Percentiles rank a stretch among this genome's conserved stretches.
These are phyloP conservation scores for Dalbergia cultrata DNA, from an alignment of 306 rosid genomes.

Conservation along the genomic window DNA sequence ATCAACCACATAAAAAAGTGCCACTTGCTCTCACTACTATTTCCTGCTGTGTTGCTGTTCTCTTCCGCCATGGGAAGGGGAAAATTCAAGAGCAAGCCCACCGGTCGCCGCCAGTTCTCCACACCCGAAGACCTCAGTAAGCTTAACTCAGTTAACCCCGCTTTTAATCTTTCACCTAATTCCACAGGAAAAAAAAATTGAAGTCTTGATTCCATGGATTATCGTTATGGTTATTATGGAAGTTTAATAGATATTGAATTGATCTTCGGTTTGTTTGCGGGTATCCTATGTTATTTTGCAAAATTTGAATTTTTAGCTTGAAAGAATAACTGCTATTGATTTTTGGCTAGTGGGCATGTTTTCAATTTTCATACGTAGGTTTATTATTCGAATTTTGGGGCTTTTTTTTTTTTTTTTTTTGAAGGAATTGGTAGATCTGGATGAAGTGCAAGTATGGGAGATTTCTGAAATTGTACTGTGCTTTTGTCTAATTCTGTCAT, in stretches of 20 bases:
- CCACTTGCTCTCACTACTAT: not conserved
- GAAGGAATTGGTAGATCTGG: slow-evolving; percentile 39
- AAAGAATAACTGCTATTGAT: not conserved
- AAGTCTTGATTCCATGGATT: not conserved
- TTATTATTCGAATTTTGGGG: not conserved
- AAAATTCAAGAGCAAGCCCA: slow-evolving; percentile 91
- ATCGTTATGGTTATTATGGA: not conserved
- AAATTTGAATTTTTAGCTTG: slow-evolving; percentile 17
- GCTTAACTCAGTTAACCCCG: slow-evolving; percentile 12
- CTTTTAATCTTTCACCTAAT: slow-evolving; percentile 22
- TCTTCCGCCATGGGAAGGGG: slow-evolving; percentile 83
- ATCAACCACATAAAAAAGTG: not conserved
- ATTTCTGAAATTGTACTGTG: slow-evolving; percentile 28
- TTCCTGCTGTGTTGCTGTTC: not conserved
- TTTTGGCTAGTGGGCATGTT: slow-evolving; percentile 23
- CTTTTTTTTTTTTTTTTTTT: too few relatives aligned
- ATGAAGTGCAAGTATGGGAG: slow-evolving; percentile 9
- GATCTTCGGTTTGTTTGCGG: not conserved
- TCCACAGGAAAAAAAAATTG: not conserved
- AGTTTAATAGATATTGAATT: not conserved
- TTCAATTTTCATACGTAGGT: slow-evolving; percentile 6
- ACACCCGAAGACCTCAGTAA: slow-evolving; percentile 84
- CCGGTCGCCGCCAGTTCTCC: slow-evolving; percentile 93
- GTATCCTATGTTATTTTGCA: slow-evolving; percentile 12
- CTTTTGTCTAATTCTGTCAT: slow-evolving; percentile 7